A percentile compares a stretch with the other conserved stretches of the same genome.
These are phyloP conservation scores for Rhodamnia argentea DNA, from an alignment of 345 rosid species.

Conservation along the genomic window DNA sequence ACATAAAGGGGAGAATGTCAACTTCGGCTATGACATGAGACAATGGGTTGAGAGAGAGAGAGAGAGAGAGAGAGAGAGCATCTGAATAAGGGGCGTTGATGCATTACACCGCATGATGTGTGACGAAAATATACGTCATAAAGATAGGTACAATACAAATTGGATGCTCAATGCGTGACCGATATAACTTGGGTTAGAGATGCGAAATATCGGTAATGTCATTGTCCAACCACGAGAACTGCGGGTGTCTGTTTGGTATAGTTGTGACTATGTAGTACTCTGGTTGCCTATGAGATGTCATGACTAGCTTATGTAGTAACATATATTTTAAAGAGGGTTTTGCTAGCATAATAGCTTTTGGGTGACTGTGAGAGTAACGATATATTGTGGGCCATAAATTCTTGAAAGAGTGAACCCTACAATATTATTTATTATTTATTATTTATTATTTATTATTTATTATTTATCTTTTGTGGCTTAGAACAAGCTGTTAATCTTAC, in stretches of 20 bases:
- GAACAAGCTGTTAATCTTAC: too few species aligned
- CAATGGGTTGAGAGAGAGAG: neutral
- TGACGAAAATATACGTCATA: neutral
- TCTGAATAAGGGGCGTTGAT: neutral
- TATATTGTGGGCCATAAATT: too few species aligned
- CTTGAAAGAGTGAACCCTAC: too few species aligned
- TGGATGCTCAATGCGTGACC: neutral
- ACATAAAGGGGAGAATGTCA: constrained; percentile 24
- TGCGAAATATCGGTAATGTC: too few species aligned
- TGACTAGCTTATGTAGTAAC: neutral
- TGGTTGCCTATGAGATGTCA: neutral
- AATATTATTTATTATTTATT: too few species aligned
- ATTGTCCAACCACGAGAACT: too few species aligned
- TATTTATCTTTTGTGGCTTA: too few species aligned
- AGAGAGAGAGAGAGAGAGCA: neutral
- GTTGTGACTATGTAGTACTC: neutral
- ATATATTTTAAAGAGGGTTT: neutral
- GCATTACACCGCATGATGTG: neutral
- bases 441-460: too few species aligned
- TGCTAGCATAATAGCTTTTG: too few species aligned
- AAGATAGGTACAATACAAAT: neutral
- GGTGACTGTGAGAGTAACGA: too few species aligned
- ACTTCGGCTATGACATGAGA: constrained; percentile 13
- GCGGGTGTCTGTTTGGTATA: neutral
- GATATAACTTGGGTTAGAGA: too few species aligned